Base-by-base conservation (phyloP, 2,329 filamentous ascomycete genomes). In the Xylaria sp. region DNA sequence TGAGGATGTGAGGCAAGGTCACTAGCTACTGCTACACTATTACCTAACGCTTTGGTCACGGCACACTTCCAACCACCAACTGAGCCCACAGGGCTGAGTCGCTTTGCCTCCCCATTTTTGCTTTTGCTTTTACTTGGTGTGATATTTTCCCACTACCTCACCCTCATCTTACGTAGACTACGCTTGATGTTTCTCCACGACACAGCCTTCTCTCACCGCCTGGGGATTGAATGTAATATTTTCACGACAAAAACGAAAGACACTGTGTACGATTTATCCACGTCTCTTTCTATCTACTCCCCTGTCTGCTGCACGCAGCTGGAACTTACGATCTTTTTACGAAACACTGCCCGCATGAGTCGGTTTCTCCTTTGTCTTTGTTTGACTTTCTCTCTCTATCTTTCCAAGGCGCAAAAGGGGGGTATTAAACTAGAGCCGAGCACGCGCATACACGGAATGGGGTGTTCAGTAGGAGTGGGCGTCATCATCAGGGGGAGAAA, bases 121-220 rank as follows among this genome's bases (percentile, higher is more conserved):
- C 13, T 33, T 39, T 49, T 56, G n/a, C 20, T 39, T 49, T 28
- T 52, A 18, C 23, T 3, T 51, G 23, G n/a, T 0, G 0, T 4
- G 1, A 7, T 20, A 10, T 25, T 58, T 41, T 18, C 31, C 18
- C n/a, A 25, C 18, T 28, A 25, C 9, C 9, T 56, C 12, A 41
- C 2, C 1, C 18, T 51, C 13, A 23, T 15, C 46, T 63, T 43
- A 59, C 51, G 60, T 63, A 57, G 60, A 46, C 25, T 49, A 68
- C 52, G 66, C 56, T 62, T 66, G 58, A 70, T 60, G 62, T 60
- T 68, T 63, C 56, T 52, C 57, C 49, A 70, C 41, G 68, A 67
- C 18, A n/a, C 28, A 18, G 2, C 5, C 13, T 56, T 48, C 31
- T 46, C 20, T 49, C 51, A 33, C 43, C 51, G 57, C 20, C 18